phyloP scores from a whole-genome alignment of 1,284 basidiomycete genomes.

The Irpex rosettiformis region DNA sequence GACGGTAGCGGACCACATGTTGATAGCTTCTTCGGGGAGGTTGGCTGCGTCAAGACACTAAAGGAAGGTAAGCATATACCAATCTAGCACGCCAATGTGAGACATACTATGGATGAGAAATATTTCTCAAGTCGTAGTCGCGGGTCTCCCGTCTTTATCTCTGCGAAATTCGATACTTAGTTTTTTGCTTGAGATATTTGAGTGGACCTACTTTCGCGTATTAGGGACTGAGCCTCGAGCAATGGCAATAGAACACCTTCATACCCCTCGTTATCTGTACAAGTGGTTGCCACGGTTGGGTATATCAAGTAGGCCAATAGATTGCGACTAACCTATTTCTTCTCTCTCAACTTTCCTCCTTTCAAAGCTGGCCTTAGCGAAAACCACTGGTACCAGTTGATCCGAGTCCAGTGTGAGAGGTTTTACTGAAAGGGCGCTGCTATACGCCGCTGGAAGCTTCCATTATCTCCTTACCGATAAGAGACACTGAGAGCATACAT shows the following conservation, averaged over 20 bases:
- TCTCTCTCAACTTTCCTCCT: slow-evolving; percentile 50
- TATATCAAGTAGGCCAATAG: not conserved
- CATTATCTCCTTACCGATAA: slow-evolving; percentile 11
- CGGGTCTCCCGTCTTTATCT: slow-evolving; percentile 44
- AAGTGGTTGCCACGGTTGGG: not conserved
- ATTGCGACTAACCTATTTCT: slow-evolving; percentile 34
- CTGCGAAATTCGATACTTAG: slow-evolving; percentile 21
- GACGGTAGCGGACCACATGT: slow-evolving; percentile 60
- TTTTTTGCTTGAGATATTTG: not conserved
- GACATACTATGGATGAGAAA: slow-evolving; percentile 66
- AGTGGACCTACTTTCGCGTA: not conserved
- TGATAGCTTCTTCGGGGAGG: slow-evolving; percentile 48
- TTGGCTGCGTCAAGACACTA: slow-evolving; percentile 47
- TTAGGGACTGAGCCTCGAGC: not conserved
- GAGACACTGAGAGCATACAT: slow-evolving; percentile 8
- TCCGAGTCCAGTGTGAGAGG: slow-evolving; percentile 58
- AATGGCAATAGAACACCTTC: not conserved
- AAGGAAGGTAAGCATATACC: no score
- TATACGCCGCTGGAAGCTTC: slow-evolving; percentile 47
- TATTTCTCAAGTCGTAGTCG: slow-evolving; percentile 80
- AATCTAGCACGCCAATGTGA: not conserved
- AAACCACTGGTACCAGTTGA: slow-evolving; percentile 60
- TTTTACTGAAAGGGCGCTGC: slow-evolving; percentile 50
- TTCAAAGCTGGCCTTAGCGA: slow-evolving; percentile 66
- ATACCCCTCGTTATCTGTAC: not conserved